Base-by-base conservation (phyloP, 345 rosid species). In the Lepidium aucheri region DNA sequence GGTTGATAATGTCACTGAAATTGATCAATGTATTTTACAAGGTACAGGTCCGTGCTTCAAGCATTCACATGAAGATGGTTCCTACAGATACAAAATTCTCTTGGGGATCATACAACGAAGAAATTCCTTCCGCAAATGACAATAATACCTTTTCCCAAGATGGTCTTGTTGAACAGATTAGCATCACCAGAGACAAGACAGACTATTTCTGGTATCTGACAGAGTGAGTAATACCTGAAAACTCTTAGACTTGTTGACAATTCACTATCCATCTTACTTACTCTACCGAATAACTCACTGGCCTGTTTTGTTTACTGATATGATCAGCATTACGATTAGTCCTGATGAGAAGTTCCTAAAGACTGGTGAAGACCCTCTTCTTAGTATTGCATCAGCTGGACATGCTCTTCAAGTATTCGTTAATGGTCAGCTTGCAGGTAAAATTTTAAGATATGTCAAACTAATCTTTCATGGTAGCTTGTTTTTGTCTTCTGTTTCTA, bases 141-240 rank as follows among this genome's bases (percentile, higher is more conserved):
- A 68, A 67, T 32, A 78, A 75, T 16, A 78, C 86, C 8, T 71
- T 83, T 65, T 57, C 79, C 1, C 44, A 68, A 65, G 75, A 75
- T 50, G 95, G 99, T 45, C 84, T 94, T 65, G 57, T 79, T 77
- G 99, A 90, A 73, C 99, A 94, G 71, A 70, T 86, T 49, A 78
- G 76, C 65, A 67, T 86, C 18, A 90, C 99, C 15, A 63, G 84
- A 73, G 99, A 94, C 69, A 30, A 58, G 18, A 67, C 99, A 0
- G 99, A 94, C 67, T 94, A 94, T 62, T 74, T 94, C 74, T 94
- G 99, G 99, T 94, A 88, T 78, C 77, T 84, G 78, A 88, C 96
- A 68, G 92, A 86, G 99, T 94, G 40, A 86, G 97, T 82, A 45
- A 9, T 18, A 36, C 46, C 53, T 60, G 45, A 54, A 50, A 44